phyloP scores from a whole-genome alignment of 2,329 filamentous ascomycete genomes.

The Fonsecaea nubica region DNA sequence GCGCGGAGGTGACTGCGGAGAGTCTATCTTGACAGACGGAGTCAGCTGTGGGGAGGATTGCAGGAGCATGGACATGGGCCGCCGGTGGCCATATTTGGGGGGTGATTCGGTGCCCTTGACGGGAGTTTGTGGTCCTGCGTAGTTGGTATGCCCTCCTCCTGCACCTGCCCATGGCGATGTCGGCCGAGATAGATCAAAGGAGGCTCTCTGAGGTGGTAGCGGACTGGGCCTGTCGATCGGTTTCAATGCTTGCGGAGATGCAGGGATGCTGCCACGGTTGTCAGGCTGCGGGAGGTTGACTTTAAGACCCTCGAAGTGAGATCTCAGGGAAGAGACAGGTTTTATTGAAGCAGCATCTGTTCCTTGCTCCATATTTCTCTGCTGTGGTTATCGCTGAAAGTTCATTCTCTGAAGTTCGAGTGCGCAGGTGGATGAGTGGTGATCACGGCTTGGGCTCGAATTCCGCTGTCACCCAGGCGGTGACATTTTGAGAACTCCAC shows the following conservation, averaged over 20 bases:
- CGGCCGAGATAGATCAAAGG: constrained; percentile 52
- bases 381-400: constrained; percentile 30
- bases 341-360: constrained; percentile 40
- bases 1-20: constrained; percentile 52
- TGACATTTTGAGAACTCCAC: constrained; percentile 12
- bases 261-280: constrained; percentile 36
- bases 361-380: constrained; percentile 34
- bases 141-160: constrained; percentile 40
- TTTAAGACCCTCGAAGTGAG: constrained; percentile 57
- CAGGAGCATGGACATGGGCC: constrained; percentile 54
- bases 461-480: constrained; percentile 14
- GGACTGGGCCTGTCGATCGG: constrained; percentile 43
- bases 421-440: not conserved
- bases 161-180: constrained; percentile 46
- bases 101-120: constrained; percentile 50
- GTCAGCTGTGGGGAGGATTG: constrained; percentile 51
- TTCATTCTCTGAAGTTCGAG: not conserved
- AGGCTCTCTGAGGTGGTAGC: constrained; percentile 47
- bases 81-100: constrained; percentile 66
- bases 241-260: constrained; percentile 42
- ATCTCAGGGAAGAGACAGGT: constrained; percentile 57
- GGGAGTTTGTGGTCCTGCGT: constrained; percentile 39
- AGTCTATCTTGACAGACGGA: constrained; percentile 52
- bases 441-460: not conserved
- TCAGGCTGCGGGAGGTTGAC: constrained; percentile 36